Percentiles rank a stretch among this genome's conserved stretches.
These are phyloP conservation scores for Dryas alaskensis DNA, from an alignment of 306 rosid genomes.

Conservation along the genomic window DNA sequence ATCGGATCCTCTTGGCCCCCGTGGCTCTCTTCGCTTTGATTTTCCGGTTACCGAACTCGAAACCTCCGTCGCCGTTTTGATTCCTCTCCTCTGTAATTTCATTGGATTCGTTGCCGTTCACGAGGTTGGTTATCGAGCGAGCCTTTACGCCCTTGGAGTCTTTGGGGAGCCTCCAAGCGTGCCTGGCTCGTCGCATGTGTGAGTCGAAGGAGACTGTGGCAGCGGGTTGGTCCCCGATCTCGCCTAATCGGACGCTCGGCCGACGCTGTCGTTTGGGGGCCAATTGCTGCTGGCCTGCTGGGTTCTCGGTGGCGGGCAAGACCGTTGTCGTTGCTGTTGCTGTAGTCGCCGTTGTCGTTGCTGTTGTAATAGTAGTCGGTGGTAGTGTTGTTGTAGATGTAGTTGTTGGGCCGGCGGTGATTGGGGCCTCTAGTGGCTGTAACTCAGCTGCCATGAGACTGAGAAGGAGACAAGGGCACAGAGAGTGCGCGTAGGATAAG, in stretches of 20 bases:
- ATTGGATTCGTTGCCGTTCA: conserved; percentile 39
- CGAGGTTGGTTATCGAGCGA: conserved; percentile 44
- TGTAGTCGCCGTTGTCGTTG: conserved; percentile 14
- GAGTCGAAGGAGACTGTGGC: conserved; percentile 38
- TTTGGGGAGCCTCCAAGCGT: conserved; percentile 45
- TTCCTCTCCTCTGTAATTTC: conserved; percentile 31
- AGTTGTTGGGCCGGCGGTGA: conserved; percentile 28
- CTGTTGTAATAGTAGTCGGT: not conserved
- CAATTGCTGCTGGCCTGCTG: conserved; percentile 20
- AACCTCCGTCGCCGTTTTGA: conserved; percentile 25
- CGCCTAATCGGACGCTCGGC: conserved; percentile 73
- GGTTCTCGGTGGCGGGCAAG: conserved; percentile 24
- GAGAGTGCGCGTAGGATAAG: conserved; percentile 34
- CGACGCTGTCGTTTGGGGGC: conserved; percentile 68
- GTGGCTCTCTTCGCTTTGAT: conserved; percentile 50
- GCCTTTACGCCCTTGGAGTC: conserved; percentile 47
- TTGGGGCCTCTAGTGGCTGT: conserved; percentile 41
- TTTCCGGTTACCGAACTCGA: conserved; percentile 40
- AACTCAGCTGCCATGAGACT: conserved; percentile 53
- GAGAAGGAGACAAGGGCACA: conserved; percentile 13
- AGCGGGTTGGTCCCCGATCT: conserved; percentile 63
- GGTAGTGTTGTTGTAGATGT: not conserved
- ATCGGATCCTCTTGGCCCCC: conserved; percentile 49
- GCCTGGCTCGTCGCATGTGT: conserved; percentile 39
- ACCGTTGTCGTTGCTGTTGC: conserved; percentile 5